These are phyloP conservation scores for Xylariaceae sp. DNA, from an alignment of 2,329 filamentous ascomycete genomes.

Conservation along the genomic window DNA sequence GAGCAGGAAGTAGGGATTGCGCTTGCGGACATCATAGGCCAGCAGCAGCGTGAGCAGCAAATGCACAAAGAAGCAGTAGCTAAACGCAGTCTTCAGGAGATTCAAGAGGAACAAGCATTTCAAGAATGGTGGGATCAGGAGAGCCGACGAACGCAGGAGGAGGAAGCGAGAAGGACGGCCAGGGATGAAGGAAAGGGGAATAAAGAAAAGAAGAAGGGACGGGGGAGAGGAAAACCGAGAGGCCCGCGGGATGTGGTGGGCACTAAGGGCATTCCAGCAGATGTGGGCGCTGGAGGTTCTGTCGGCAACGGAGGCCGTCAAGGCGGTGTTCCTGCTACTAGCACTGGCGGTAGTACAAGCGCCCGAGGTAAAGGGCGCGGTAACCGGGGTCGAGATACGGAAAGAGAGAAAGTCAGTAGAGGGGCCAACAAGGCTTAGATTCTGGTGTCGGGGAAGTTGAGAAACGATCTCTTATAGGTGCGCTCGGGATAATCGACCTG, in stretches of 20 bases:
- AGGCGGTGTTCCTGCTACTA: neutral
- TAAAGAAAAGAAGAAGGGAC: constrained; percentile 22
- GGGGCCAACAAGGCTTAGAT: constrained; percentile 1
- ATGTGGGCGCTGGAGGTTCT: too few relatives aligned
- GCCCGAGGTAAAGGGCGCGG: neutral
- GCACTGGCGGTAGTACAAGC: neutral
- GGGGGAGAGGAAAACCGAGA: constrained; percentile 3
- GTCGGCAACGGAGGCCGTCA: neutral
- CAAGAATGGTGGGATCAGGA: constrained; percentile 96
- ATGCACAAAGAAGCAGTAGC: constrained; percentile 77
- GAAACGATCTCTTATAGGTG: too few relatives aligned
- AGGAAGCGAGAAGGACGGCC: constrained; percentile 42
- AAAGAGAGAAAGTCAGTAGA: constrained; percentile 1
- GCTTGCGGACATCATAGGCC: constrained; percentile 82
- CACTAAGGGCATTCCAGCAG: constrained; percentile 4
- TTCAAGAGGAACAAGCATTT: constrained; percentile 95
- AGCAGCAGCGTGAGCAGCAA: constrained; percentile 82
- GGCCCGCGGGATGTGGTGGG: constrained; percentile 5
- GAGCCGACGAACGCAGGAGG: constrained; percentile 65
- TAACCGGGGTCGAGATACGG: neutral
- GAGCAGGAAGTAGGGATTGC: constrained; percentile 66
- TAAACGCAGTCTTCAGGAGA: constrained; percentile 87
- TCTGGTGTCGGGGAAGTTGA: too few relatives aligned
- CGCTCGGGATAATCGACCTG: too few relatives aligned
- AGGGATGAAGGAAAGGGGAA: constrained; percentile 41